Percentiles rank a stretch among this genome's conserved stretches.
Evolutionary conservation across 176 grass and related monocot species (phyloP).

Genomic region (Urochloa ruziziensis): DNA sequence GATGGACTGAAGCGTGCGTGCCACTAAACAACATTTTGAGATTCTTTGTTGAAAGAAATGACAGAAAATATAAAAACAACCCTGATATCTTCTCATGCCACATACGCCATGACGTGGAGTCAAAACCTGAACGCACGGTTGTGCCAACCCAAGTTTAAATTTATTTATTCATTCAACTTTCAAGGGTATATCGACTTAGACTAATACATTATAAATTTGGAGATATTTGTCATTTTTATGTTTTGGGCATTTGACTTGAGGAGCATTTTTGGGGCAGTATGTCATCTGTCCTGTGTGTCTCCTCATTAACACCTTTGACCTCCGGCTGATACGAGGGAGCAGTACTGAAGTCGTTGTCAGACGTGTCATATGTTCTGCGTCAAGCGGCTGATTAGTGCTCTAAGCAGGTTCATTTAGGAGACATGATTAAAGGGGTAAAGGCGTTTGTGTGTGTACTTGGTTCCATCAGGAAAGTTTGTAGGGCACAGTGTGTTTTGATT

Average conservation of each 20-base stretch:
- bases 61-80: background rate
- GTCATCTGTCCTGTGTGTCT: conserved; percentile 1
- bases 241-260: background rate
- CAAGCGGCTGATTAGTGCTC: background rate
- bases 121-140: background rate
- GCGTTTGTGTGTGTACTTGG: background rate
- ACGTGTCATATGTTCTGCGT: conserved; percentile 9
- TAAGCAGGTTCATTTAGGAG: background rate
- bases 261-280: conserved; percentile 35
- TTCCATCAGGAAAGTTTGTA: background rate
- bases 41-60: too few relatives aligned
- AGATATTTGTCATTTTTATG: background rate
- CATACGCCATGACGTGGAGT: background rate
- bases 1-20: conserved; percentile 41
- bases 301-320: conserved; percentile 35
- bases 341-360: background rate
- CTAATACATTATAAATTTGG: background rate
- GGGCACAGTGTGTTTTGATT: conserved; percentile 5
- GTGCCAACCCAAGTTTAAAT: background rate
- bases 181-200: background rate
- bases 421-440: background rate
- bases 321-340: background rate
- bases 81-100: background rate
- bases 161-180: too few relatives aligned
- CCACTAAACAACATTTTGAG: conserved; percentile 16